Base-by-base conservation (phyloP, 2,329 filamentous ascomycete species). In the Aspergillus sergii region DNA sequence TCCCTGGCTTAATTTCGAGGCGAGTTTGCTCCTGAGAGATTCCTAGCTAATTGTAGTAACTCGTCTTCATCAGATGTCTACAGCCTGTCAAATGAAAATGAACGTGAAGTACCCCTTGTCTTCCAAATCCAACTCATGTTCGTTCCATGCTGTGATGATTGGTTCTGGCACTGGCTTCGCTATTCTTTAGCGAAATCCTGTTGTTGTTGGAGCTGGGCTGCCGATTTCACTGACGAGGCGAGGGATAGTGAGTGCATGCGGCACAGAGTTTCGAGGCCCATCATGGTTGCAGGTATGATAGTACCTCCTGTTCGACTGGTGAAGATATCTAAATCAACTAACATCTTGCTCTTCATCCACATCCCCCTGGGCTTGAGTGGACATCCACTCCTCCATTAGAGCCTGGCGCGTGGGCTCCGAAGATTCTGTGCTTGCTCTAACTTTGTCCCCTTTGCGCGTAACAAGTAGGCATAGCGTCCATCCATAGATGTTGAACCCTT, bases 401-500 rank as follows among this genome's bases (percentile, higher is more conserved):
- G 87, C 89, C 74, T 91, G 89, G 48, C 88, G 87, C 54, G 80
- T 81, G 12, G 81, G 78, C 62, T 73, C 72, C 43, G 75, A 72
- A 58, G 76, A 72, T 58, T 72, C 73, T 57, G 75, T 67, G 43
- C 63, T 69, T 60, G 74, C 66, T 59, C 73, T 77, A 61, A 72
- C 75, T 68, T 80, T 84, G 68, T 78, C 82, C 55, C 82, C 84
- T 67, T 89, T 90, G 65, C 90, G 89, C 75, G 90, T 91, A 77
- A 99, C 89, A 10, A 99, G 91, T 63, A 99, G 84, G 78, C 94
- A 98, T 30, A 99, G 83, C 54, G 97, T 93, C 69, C 93, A 91
- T 12, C 95, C 93, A 79, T 97, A 96, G 73, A 99, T 97, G 71
- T 91, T 92, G 79, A 98, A 98, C 10, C 95, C 94, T 72, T 98